These are phyloP conservation scores for Paraconiothyrium sp. DNA, from an alignment of 2,329 filamentous ascomycete species.

Conservation along the genomic window DNA sequence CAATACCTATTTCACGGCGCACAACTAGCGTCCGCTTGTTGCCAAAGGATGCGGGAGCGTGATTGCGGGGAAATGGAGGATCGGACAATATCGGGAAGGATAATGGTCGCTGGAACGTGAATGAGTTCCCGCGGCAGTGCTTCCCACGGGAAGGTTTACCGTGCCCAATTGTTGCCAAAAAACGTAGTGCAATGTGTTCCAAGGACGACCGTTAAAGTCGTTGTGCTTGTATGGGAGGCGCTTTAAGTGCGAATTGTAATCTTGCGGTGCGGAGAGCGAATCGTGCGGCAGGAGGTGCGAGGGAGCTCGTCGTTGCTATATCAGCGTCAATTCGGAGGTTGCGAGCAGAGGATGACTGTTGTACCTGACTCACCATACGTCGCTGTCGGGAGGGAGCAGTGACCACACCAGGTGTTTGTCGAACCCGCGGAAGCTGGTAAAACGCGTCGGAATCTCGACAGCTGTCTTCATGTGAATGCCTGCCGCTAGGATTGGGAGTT, in stretches of 20 bases:
- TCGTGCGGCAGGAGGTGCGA: constrained; percentile 1
- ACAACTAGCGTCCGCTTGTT: constrained; percentile 18
- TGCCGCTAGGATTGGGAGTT: constrained; percentile 5
- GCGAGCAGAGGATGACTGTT: not conserved
- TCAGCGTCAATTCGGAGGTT: not conserved
- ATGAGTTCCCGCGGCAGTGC: not conserved
- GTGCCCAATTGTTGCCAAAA: constrained; percentile 1
- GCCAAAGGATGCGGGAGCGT: not conserved
- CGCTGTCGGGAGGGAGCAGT: constrained; percentile 16
- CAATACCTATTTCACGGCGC: constrained; percentile 1
- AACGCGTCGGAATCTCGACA: constrained; percentile 22
- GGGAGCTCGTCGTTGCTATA: constrained; percentile 13
- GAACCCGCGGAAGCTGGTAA: constrained; percentile 19
- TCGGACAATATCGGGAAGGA: constrained; percentile 30
- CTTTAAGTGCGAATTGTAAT: not conserved
- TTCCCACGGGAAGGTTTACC: not conserved
- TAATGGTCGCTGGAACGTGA: not conserved
- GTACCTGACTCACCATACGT: constrained; percentile 17
- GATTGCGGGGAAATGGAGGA: constrained; percentile 30
- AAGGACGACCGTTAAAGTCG: not conserved
- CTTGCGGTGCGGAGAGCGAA: not conserved
- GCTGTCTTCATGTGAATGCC: constrained; percentile 33
- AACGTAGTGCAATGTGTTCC: not conserved
- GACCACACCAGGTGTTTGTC: constrained; percentile 25
- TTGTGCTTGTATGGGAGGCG: not conserved